phyloP scores from a whole-genome alignment of 225 moss, liverwort and hornwort species.

The Neckera pumila region DNA sequence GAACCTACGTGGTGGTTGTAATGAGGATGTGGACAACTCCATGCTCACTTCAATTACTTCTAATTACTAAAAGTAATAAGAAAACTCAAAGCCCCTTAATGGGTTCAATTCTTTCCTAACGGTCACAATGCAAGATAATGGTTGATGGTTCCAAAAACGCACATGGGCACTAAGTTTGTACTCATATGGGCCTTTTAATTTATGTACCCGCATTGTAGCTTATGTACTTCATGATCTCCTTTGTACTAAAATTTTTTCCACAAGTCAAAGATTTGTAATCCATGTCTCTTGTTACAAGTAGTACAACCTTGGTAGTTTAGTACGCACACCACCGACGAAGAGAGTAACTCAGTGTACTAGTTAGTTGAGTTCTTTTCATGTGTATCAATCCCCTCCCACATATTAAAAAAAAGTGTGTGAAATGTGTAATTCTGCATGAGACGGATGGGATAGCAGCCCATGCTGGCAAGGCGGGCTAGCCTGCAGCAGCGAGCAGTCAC shows the following conservation, averaged over 20 bases:
- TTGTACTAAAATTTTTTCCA: background rate
- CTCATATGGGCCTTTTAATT: background rate
- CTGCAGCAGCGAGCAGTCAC: background rate
- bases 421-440: background rate
- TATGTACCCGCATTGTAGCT: background rate
- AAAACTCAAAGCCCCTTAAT: too few relatives aligned
- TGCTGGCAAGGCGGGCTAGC: background rate
- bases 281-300: background rate
- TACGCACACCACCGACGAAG: rapidly evolving
- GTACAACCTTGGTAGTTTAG: background rate
- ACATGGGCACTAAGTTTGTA: background rate
- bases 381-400: background rate
- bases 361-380: background rate
- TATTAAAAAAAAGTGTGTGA: background rate
- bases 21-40: too few relatives aligned
- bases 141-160: background rate
- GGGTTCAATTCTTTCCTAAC: too few relatives aligned
- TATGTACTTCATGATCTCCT: background rate
- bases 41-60: too few relatives aligned
- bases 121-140: rapidly evolving
- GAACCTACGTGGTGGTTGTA: too few relatives aligned
- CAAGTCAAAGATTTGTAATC: background rate
- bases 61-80: too few relatives aligned
- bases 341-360: rapidly evolving
- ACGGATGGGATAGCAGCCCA: background rate